Base-by-base conservation (phyloP, 2,329 filamentous ascomycete genomes). In the Pezicula rhizophila region DNA sequence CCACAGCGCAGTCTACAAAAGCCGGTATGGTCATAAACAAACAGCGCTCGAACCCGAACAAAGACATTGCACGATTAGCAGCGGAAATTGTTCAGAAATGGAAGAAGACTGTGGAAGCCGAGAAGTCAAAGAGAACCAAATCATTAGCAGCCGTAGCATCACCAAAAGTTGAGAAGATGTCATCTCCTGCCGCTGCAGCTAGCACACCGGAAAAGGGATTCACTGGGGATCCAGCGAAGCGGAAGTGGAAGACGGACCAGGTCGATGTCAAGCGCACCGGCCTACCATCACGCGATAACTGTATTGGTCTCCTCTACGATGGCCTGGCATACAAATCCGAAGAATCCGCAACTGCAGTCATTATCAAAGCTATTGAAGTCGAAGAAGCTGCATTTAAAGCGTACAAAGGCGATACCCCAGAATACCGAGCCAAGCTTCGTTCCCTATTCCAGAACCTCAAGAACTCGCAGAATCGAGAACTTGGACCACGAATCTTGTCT, bases 381-480 rank as follows among this genome's bases (percentile, higher is more conserved):
- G 93, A 99, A 73, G 68, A 78, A 34, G 89, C 90, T 7, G 87
- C 87, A 5, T 91, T 77, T 69, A 77, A 75, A 49, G 71, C 77
- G 26, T 85, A 83, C 66, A 84, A 85, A 49, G 82, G 84, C 47
- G 85, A 90, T 61, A 84, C 76, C 14, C 70, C 81, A 42, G 80
- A 84, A 44, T 99, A 99, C 77, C 85, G 86, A 64, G 78, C 77
- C 57, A 96, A 96, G 75, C 85, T 97, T 61, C 87, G 92, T 57
- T 95, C 89, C 17, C 81, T 99, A 18, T 97, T 89, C 71, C 83
- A 91, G 66, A 97, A 97, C 65, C 80, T 99, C 59, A 97, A 96
- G 76, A 89, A 89, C 73, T 91, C 88, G 70, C 85, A 83, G 55
- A 97, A 97, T 70, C 76, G 80, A 34, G 79, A 82, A 52, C 80